A percentile compares a stretch with the other conserved stretches of the same genome.
phyloP scores from a whole-genome alignment of 208 protist genomes.

The Leishmania tropica region DNA sequence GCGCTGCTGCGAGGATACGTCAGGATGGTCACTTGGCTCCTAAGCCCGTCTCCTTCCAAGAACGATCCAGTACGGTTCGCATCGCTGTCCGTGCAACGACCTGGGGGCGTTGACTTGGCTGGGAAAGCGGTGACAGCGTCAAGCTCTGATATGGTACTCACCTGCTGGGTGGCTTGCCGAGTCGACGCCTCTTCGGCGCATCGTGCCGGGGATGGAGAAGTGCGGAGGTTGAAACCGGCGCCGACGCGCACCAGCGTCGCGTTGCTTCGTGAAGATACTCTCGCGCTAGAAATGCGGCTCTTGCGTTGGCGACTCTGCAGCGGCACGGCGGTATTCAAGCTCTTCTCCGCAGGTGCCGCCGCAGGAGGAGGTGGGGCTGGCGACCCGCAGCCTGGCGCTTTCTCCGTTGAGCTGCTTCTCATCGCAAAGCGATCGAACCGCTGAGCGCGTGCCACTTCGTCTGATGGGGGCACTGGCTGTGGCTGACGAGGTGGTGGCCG shows the following conservation, averaged over 20 bases:
- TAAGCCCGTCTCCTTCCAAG: not conserved
- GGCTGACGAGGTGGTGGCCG: not conserved
- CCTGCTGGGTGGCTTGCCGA: not conserved
- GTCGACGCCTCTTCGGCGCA: not conserved
- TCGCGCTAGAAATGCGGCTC: not conserved
- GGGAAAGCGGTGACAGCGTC: not conserved
- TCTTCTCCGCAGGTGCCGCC: not conserved
- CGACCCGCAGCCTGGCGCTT: not conserved
- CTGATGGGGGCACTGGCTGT: not conserved
- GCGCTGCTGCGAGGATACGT: slow-evolving; percentile 5
- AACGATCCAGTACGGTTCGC: not conserved
- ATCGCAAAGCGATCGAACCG: not conserved
- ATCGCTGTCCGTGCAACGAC: not conserved
- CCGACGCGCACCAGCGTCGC: not conserved
- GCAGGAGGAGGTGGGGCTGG: not conserved
- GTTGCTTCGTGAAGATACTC: not conserved
- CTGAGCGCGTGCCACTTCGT: not conserved
- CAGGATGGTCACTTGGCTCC: slow-evolving; percentile 18
- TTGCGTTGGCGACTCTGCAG: not conserved
- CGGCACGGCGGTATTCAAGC: not conserved
- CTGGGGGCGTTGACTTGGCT: not conserved
- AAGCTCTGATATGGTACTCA: not conserved
- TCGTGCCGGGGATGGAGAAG: not conserved
- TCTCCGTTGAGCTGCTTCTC: not conserved
- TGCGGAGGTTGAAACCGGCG: not conserved